These are phyloP conservation scores for Salix dunnii DNA, from an alignment of 345 rosid genomes.

Conservation along the genomic window DNA sequence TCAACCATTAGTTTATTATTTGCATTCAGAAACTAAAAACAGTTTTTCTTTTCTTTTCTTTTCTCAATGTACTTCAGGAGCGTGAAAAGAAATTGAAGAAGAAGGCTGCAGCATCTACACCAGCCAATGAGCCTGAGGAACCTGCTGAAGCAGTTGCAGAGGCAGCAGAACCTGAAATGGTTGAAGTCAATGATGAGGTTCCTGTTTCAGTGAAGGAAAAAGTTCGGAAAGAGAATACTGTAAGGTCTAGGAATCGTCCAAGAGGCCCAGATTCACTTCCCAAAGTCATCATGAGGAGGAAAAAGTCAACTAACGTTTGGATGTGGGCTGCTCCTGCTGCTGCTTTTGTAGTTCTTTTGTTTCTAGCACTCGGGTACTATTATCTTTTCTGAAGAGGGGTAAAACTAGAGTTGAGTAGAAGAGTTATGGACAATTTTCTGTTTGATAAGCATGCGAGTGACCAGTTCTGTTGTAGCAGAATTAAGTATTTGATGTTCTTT, in stretches of 20 bases:
- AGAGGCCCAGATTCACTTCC: conserved; percentile 61
- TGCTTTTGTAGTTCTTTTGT: conserved; percentile 41
- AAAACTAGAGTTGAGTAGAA: conserved; percentile 4
- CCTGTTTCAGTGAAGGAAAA: conserved; percentile 40
- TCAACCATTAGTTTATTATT: not conserved
- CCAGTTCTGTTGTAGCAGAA: conserved; percentile 20
- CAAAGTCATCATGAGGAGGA: conserved; percentile 66
- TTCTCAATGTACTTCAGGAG: conserved; percentile 52
- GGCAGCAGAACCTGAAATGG: conserved; percentile 49
- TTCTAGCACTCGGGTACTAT: conserved; percentile 47
- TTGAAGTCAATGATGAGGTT: conserved; percentile 33
- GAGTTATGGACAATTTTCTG: conserved; percentile 21
- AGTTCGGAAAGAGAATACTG: conserved; percentile 38
- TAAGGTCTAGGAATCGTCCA: conserved; percentile 49
- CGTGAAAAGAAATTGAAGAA: conserved; percentile 83
- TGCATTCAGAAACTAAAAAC: not conserved
- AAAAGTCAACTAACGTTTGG: conserved; percentile 72
- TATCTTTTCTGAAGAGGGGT: conserved; percentile 34
- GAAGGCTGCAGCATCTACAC: conserved; percentile 42
- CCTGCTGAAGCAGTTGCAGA: conserved; percentile 43
- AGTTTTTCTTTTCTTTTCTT: not conserved
- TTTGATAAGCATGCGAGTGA: conserved; percentile 12
- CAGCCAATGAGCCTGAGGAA: conserved; percentile 43
- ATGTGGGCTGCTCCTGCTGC: conserved; percentile 61
- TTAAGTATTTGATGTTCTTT: conserved; percentile 29